Evolutionary conservation across 1,139 yeast species (phyloP).

Genomic region (Yamadazyma atlantica): DNA sequence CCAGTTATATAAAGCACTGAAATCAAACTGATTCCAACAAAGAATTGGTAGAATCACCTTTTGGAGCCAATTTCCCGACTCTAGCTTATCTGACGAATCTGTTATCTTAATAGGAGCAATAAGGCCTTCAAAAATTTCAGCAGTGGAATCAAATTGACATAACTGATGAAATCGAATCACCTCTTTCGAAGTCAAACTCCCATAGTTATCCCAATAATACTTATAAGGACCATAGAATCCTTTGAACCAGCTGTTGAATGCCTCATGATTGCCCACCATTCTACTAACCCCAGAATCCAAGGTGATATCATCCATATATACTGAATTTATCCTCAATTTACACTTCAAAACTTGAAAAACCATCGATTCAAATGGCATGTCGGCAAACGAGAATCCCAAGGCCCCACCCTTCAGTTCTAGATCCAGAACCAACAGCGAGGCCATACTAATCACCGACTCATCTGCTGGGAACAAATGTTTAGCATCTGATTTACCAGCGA

Average conservation of each 20-base stretch:
- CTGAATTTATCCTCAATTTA: conserved; percentile 12
- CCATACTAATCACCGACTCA: conserved; percentile 20
- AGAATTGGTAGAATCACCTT: conserved; percentile 33
- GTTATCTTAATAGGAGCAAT: conserved; percentile 22
- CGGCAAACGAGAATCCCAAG: conserved; percentile 1
- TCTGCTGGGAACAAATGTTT: conserved; percentile 5
- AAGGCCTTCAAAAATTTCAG: conserved; percentile 21
- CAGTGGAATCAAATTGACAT: conserved; percentile 12
- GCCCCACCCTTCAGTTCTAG: neutral
- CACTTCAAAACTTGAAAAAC: conserved; percentile 8
- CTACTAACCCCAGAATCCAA: conserved; percentile 3
- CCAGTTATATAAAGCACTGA: conserved; percentile 29
- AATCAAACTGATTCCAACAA: conserved; percentile 20
- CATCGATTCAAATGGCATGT: conserved; percentile 2
- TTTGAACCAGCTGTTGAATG: conserved; percentile 27
- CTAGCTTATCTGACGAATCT: conserved; percentile 15
- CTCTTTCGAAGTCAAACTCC: conserved; percentile 13
- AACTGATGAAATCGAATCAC: conserved; percentile 16
- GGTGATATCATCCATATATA: conserved; percentile 13
- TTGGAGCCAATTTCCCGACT: conserved; percentile 25
- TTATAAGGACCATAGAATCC: conserved; percentile 30
- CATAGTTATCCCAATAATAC: conserved; percentile 32
- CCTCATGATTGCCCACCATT: conserved; percentile 12
- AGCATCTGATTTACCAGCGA: conserved; percentile 6
- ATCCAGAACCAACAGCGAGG: conserved; percentile 20